Evolutionary conservation across 1,284 basidiomycete genomes (phyloP), one percentile per base, ranked within the genome.

Genomic region (Pseudozyma sp.): DNA sequence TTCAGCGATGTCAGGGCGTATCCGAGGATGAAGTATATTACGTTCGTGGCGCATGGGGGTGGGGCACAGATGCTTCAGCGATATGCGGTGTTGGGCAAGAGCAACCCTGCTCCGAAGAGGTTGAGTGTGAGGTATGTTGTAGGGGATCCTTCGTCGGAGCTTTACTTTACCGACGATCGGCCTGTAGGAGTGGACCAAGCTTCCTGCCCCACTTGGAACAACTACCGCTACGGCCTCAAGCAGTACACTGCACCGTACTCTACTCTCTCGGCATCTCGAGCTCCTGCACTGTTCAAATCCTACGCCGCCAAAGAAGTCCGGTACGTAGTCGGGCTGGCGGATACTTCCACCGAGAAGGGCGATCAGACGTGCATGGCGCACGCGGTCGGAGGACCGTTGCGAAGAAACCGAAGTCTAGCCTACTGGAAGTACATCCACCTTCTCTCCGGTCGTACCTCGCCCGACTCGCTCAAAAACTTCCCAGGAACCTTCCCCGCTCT

Each of bases 381-480:
- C 14, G 63, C 59, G 7, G 55, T 66, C 1, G 80, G 80, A 7
- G 80, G 80, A 1, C 13, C 51, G 1, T 48, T 44, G 3, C 60
- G 80, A 0, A 31, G 68, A 8, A 58, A 68, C 30, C 72, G 80
- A 7, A 66, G 43, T 34, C 34, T 75, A 14, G 74, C 76, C 6
- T 81, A 77, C 48, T 81, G 79, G 79, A 79, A 80, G 50, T 81
- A 81, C 52, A 60, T 81, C 46, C 63, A 81, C 37, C 53, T 77
- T 8, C 56, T 81, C 17, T 60, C 65, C 2, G 68, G 69, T 10
- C 54, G 33, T 7, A 19, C 45, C 10, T 34, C 57, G 8, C 43
- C 52, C 3, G 39, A 54, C 11, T 29, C 49, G 17, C 43, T 70
- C 6, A 43, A 31, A 1, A 49, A 53, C 16, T 79, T 76, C 24